phyloP scores from a whole-genome alignment of 257 asterid genomes.

The Scutellaria galericulata region DNA sequence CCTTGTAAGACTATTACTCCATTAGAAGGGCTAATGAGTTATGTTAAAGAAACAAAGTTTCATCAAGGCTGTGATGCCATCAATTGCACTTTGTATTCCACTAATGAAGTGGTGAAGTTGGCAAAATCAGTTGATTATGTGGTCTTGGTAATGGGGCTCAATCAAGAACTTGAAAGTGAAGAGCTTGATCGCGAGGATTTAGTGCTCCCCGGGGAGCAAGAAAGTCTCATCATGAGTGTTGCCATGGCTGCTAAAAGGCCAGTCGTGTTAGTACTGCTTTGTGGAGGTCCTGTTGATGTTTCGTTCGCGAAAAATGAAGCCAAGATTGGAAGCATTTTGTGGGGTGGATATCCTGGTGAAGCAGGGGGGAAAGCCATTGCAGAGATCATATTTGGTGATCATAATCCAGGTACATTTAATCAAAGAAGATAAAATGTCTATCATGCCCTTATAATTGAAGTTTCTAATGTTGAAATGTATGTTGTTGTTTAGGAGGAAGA shows the following conservation, averaged over 20 bases:
- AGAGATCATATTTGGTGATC: conserved; percentile 68
- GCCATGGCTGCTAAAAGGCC: conserved; percentile 62
- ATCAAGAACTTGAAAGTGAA: conserved; percentile 65
- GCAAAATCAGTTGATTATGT: conserved; percentile 57
- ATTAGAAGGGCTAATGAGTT: conserved; percentile 52
- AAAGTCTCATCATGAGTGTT: conserved; percentile 37
- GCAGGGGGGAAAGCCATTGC: conserved; percentile 72
- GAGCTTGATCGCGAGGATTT: conserved; percentile 55
- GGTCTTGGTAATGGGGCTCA: conserved; percentile 65
- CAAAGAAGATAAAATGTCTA: neutral
- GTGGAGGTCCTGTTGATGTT: conserved; percentile 74
- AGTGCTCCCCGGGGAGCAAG: conserved; percentile 64
- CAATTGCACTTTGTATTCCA: conserved; percentile 47
- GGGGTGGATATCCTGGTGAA: conserved; percentile 89
- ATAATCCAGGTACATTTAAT: conserved; percentile 64
- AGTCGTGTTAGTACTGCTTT: conserved; percentile 55
- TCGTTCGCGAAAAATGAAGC: conserved; percentile 61
- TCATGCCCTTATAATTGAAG: neutral
- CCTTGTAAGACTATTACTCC: conserved; percentile 60
- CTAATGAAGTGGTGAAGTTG: conserved; percentile 29
- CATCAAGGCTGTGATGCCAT: conserved; percentile 53
- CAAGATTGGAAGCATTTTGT: conserved; percentile 61
- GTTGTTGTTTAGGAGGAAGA: conserved; percentile 55
- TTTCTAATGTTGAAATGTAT: neutral
- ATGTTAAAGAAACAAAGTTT: conserved; percentile 39